These are phyloP conservation scores for Colletotrichum plurivorum DNA, from an alignment of 2,329 filamentous ascomycete species.

Conservation along the genomic window DNA sequence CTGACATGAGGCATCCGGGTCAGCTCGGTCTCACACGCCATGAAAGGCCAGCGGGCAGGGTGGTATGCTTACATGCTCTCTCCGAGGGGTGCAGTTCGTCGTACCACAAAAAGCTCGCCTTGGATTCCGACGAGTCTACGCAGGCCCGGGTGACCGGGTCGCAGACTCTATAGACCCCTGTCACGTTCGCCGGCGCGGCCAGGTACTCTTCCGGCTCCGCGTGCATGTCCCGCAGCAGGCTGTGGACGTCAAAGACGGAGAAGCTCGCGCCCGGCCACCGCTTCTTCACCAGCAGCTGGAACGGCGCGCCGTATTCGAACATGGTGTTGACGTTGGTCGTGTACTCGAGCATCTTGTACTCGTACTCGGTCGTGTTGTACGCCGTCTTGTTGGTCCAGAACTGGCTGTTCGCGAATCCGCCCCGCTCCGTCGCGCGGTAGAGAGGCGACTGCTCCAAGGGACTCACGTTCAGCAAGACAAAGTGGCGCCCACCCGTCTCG, in stretches of 20 bases:
- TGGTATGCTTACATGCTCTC: constrained; percentile 66
- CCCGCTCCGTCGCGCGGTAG: constrained; percentile 67
- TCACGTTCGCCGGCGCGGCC: constrained; percentile 73
- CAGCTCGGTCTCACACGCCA: neutral
- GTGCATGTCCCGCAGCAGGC: constrained; percentile 75
- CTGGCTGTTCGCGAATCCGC: constrained; percentile 56
- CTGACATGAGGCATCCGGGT: constrained; percentile 39
- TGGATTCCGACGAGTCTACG: constrained; percentile 53
- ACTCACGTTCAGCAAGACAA: constrained; percentile 79
- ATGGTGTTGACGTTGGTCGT: constrained; percentile 64
- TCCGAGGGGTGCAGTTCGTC: constrained; percentile 81
- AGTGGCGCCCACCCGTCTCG: constrained; percentile 75
- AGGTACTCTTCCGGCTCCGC: constrained; percentile 73
- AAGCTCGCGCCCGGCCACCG: constrained; percentile 73
- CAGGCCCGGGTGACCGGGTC: constrained; percentile 51
- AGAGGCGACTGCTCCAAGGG: constrained; percentile 78
- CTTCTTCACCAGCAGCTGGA: constrained; percentile 57
- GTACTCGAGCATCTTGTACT: constrained; percentile 62
- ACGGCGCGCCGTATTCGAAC: constrained; percentile 64
- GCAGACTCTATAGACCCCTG: constrained; percentile 71
- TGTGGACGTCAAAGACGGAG: constrained; percentile 77
- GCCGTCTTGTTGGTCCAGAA: constrained; percentile 63
- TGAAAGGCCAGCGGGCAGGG: neutral
- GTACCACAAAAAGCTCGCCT: constrained; percentile 78
- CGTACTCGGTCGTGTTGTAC: constrained; percentile 63